Evolutionary conservation across 352 stramenopile genomes (phyloP), one percentile per base, ranked within the genome.

Genomic region (Globisporangium mamillatum): DNA sequence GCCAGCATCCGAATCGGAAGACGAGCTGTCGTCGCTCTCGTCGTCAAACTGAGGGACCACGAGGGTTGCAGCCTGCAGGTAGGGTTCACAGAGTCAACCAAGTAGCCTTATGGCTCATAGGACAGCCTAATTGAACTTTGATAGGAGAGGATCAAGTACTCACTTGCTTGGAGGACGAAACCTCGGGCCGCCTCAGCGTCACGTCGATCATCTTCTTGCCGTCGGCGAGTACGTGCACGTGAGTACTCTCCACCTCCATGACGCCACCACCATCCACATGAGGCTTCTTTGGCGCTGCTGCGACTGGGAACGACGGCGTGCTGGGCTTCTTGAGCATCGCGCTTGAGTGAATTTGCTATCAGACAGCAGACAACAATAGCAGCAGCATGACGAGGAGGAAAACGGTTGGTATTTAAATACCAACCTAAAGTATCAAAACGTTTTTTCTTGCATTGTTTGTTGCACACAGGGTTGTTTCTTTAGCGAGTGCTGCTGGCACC

Each of bases 21-120:
- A 79, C 27, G 75, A 86, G 58, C 81, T 80, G 27, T 85, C 81
- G 57, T 72, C 69, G 41, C 59, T 56, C 38, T 90, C 82, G 20
- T 93, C 83, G 60, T 93, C 81, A 60, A 91, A 93, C 52, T 79
- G 72, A 41, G 86, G 82, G n/a, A 93, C 41, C 29, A 82, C 74
- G 7, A 93, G 69, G 53, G 38, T 46, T 46, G 80, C 76, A 16
- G 59, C 60, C 84, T 79, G 2, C 32, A 1, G 3, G 5, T 16
- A 59, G n/a, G 5, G 9, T 44, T 25, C 34, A 14, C 53, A 60
- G 20, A 4, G 24, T 38, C 27, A 60, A 24, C 24, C 18, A 54
- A 14, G 5, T 4, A 54, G 20, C 46, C 46, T 6, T n/a, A 25
- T 32, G 46, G 12, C 7, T 41, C 5, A 24, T 36, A 27, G 38